Evolutionary conservation across 129 eudicot species (phyloP), one percentile per base, ranked within the genome.

Genomic region (Flaveria sonorensis): DNA sequence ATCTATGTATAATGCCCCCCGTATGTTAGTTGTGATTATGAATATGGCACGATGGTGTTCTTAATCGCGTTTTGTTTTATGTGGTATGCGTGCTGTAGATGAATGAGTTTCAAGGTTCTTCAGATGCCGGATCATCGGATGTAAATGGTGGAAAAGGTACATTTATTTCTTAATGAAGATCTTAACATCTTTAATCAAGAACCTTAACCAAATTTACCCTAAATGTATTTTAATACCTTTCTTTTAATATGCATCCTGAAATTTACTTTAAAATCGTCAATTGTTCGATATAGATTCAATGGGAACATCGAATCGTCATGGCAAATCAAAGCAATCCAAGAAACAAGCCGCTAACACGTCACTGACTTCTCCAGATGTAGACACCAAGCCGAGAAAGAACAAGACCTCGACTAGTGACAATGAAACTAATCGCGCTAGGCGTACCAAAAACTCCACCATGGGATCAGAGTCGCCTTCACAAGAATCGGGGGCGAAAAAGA

Each of bases 71-170:
- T 16, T 19, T 65, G 52, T 70, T 45, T 50, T 20, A 24, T 64
- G 47, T 61, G 50, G 30, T 64, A 16, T 26, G 9, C 43, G 8
- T 39, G 21, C 43, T 50, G 20, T 71, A 69, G 82, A 76, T 76
- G 81, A 77, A 71, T 45, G 81, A 71, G 69, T 72, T 81, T 81
- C 81, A 81, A 84, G 83, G 87, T 53, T 73, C 79, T 64, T 46
- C 82, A 1, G 83, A 83, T 52, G 76, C 74, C 1, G 82, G 82
- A 66, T 74, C 84, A n/a, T 73, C 78, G 3, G 73, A 72, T 64
- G 6, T 62, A 79, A 76, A 76, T 51, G 82, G 83, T 51, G 77
- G 72, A 62, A 77, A 66, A 60, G 83, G 80, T 73, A 67, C 15
- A 1, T 39, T 55, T 39, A 11, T 9, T 45, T 26, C 39, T 20